phyloP scores from a whole-genome alignment of 164 flowering plant species.

The Chimonanthus salicifolius region DNA sequence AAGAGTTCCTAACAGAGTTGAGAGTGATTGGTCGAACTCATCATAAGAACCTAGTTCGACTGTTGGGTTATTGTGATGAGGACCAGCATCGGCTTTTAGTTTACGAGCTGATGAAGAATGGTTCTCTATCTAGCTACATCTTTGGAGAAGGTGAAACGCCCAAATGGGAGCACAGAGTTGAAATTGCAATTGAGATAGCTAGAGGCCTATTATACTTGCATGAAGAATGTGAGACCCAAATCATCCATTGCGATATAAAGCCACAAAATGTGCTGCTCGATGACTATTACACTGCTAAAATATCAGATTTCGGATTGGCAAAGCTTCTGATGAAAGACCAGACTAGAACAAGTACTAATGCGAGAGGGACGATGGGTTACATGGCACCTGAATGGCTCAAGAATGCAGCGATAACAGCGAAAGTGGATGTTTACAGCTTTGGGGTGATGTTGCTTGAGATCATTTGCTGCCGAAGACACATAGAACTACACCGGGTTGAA shows the following conservation, averaged over 20 bases:
- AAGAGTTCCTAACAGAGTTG: constrained; percentile 27
- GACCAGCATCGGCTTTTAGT: constrained; percentile 16
- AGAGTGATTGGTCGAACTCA: constrained; percentile 26
- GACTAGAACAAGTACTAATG: constrained; percentile 13
- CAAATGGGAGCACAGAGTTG: constrained; percentile 20
- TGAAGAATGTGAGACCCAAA: constrained; percentile 20
- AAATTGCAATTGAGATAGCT: constrained; percentile 20
- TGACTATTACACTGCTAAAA: constrained; percentile 16
- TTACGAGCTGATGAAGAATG: constrained; percentile 22
- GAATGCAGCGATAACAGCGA: constrained; percentile 14
- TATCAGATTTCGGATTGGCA: constrained; percentile 32
- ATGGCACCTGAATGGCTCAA: constrained; percentile 24
- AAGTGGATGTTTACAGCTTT: constrained; percentile 27
- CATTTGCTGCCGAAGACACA: constrained; percentile 21
- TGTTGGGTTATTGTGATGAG: constrained; percentile 20
- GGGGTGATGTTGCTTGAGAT: constrained; percentile 25
- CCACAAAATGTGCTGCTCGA: constrained; percentile 24
- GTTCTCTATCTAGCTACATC: constrained; percentile 16
- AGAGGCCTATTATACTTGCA: constrained; percentile 21
- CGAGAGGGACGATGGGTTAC: constrained; percentile 23
- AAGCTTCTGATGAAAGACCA: constrained; percentile 19
- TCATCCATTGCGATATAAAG: constrained; percentile 27
- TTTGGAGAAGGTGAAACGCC: constrained; percentile 18
- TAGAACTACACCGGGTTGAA: constrained; percentile 5
- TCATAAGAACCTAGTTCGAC: constrained; percentile 24